Evolutionary conservation across 257 asterid species (phyloP).

Genomic region (Ligustrum vulgare): DNA sequence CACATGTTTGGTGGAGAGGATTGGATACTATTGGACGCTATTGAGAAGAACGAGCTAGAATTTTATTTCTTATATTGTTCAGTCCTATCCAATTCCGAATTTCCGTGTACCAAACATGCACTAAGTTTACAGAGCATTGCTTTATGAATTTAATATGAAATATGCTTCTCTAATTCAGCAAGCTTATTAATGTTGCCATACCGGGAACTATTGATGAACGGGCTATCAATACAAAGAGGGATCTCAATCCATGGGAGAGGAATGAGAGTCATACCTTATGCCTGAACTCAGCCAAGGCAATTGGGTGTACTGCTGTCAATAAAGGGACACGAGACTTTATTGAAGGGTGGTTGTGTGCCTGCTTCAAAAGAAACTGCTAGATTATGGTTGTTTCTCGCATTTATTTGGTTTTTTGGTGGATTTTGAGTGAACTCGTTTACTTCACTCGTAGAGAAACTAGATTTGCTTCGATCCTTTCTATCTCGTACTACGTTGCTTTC

Average conservation of each 20-base stretch:
- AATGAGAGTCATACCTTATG: constrained; percentile 96
- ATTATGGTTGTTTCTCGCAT: constrained; percentile 11
- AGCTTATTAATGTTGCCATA: constrained; percentile 95
- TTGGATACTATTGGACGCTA: neutral
- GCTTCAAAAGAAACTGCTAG: constrained; percentile 2
- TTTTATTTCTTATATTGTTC: neutral
- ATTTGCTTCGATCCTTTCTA: neutral
- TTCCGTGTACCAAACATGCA: constrained; percentile 4
- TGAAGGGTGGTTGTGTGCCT: constrained; percentile 83
- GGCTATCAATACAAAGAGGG: constrained; percentile 84
- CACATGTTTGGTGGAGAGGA: neutral
- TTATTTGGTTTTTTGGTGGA: neutral
- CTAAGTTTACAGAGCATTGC: neutral
- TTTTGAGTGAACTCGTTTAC: neutral
- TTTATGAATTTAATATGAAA: constrained; percentile 1
- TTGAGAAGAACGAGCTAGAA: neutral
- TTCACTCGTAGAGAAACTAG: neutral
- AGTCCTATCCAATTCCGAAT: neutral
- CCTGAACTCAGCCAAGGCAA: constrained; percentile 98
- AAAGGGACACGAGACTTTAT: constrained; percentile 94
- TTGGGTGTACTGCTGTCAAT: constrained; percentile 96
- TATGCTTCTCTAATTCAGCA: constrained; percentile 51
- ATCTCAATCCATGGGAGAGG: constrained; percentile 98
- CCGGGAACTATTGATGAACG: constrained; percentile 99
- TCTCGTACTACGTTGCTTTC: constrained; percentile 8